Base-by-base conservation (phyloP, 2,329 filamentous ascomycete genomes). In the Teratosphaeria viscida region DNA sequence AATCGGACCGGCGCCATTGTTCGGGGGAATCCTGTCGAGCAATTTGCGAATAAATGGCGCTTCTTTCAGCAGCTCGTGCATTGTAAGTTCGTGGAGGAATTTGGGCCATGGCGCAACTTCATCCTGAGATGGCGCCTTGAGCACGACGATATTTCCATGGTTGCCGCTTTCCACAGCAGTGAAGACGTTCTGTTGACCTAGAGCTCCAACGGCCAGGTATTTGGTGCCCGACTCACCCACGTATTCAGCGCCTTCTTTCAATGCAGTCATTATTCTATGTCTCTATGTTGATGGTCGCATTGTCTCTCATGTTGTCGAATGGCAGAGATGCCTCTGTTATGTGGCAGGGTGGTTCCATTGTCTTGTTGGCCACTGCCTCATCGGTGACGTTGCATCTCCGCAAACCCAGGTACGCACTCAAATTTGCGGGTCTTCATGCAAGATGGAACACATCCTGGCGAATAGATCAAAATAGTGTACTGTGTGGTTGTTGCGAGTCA, bases 51-150 rank as follows among this genome's bases (percentile, higher is more conserved):
- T 65, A 27, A 52, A 57, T 12, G 55, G 43, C 23, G 59, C 64
- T 37, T 64, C 63, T 47, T 68, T 70, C 58, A 70, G 62, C 7
- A 70, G 58, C 60, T 70, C 67, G 54, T 70, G 68, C 65, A 70
- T 70, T 55, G 68, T 63, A 65, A 70, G 68, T 55, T 70, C 68
- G 29, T 68, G 62, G 34, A 64, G 61, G 57, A 70, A 70, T 5
- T 58, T 53, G 1, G 68, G 68, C 62, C 63, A 70, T 57, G 60
- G 54, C 8, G 57, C 57, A 1, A 49, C 58, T 54, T 69, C 67
- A 34, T 64, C 58, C 10, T 58, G 56, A 26, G 62, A 63, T 1
- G 68, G 68, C 14, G 65, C 61, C 56, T 70, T 70, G 54, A 70
- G 59, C 6, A 70, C 62, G 19, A 69, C 63, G 34, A 70, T 60